These are phyloP conservation scores for Physaria fendleri DNA, from an alignment of 345 rosid genomes.

Conservation along the genomic window DNA sequence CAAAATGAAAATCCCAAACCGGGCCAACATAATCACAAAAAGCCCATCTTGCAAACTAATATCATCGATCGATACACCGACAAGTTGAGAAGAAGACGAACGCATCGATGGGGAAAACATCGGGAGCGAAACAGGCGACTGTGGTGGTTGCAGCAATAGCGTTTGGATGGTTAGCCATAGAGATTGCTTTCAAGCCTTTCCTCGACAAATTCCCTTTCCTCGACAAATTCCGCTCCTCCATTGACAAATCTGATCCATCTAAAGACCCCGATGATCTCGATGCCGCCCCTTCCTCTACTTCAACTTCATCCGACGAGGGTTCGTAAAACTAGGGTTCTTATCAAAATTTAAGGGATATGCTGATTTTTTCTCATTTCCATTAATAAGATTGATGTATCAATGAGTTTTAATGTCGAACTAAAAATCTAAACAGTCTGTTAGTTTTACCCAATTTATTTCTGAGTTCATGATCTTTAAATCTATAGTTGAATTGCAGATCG, in stretches of 20 bases:
- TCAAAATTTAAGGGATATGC: not conserved
- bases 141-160: constrained; percentile 71
- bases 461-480: not conserved
- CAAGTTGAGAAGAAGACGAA: not conserved
- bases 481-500: not conserved
- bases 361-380: not conserved
- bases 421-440: not conserved
- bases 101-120: constrained; percentile 19
- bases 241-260: constrained; percentile 62
- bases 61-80: not conserved
- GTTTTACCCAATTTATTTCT: not conserved
- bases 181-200: constrained; percentile 76
- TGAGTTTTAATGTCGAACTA: not conserved
- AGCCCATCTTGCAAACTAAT: not conserved
- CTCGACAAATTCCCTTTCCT: constrained; percentile 63
- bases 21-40: not conserved
- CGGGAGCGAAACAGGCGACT: constrained; percentile 45
- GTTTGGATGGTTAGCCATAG: constrained; percentile 77
- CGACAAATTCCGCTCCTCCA: constrained; percentile 58
- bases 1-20: not conserved
- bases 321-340: not conserved
- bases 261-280: constrained; percentile 58
- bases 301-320: not conserved
- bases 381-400: not conserved
- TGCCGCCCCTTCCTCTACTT: not conserved